phyloP scores from a whole-genome alignment of 345 rosid genomes.

The Hypericum perforatum region DNA sequence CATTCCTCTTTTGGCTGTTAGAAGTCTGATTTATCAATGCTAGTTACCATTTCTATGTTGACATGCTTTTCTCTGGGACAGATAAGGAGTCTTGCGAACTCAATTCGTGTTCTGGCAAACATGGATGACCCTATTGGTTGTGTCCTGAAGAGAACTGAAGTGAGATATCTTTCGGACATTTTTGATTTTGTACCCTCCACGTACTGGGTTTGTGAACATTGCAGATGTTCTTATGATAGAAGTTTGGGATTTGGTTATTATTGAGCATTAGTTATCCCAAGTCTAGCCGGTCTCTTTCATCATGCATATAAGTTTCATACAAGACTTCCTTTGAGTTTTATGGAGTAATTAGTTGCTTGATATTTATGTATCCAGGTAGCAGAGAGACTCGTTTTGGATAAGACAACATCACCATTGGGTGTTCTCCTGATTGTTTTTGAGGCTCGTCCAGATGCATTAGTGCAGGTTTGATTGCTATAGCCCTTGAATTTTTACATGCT shows the following conservation, averaged over 20 bases:
- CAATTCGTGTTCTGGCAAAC: constrained; percentile 77
- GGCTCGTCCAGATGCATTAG: constrained; percentile 94
- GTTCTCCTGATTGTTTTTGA: constrained; percentile 95
- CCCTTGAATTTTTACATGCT: no score
- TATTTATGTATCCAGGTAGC: constrained; percentile 50
- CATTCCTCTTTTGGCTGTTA: background rate
- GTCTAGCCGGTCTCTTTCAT: no score
- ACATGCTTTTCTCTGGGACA: constrained; percentile 19
- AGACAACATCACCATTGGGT: constrained; percentile 92
- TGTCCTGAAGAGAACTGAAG: constrained; percentile 84
- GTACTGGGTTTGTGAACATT: background rate
- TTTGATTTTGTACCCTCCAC: background rate
- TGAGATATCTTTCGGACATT: constrained; percentile 18
- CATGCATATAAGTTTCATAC: no score
- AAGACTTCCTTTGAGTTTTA: no score
- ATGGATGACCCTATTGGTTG: constrained; percentile 93
- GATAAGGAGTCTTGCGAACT: constrained; percentile 68
- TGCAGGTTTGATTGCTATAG: constrained; percentile 43
- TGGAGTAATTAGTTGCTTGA: constrained; percentile 7
- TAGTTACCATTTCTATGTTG: background rate
- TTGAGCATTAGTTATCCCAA: no score
- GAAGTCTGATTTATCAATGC: background rate
- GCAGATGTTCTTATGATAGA: no score
- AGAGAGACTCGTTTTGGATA: constrained; percentile 87
- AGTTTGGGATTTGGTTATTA: no score